Percentiles rank a stretch among this genome's conserved stretches.
Evolutionary conservation across 2,329 filamentous ascomycete genomes (phyloP).

Genomic region (Ophiosphaerella herpotricha): DNA sequence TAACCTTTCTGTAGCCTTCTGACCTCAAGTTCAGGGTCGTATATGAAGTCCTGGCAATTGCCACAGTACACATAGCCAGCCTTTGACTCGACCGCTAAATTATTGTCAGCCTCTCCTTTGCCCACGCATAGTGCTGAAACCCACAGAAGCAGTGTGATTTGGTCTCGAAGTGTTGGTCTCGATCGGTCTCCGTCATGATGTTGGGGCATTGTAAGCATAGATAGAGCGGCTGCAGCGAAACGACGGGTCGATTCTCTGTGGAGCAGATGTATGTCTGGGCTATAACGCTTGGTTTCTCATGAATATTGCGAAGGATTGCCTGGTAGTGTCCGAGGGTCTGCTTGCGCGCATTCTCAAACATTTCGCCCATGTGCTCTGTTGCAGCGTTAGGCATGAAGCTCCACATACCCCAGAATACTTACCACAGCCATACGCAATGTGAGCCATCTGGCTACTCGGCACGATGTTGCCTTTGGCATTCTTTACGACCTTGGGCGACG

Average conservation of each 20-base stretch:
- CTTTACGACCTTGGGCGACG: constrained; percentile 52
- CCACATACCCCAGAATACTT: constrained; percentile 12
- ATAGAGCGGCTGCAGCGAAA: constrained; percentile 56
- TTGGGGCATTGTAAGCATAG: constrained; percentile 70
- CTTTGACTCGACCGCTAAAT: constrained; percentile 74
- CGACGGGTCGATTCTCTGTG: constrained; percentile 61
- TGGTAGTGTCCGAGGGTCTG: constrained; percentile 74
- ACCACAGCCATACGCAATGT: constrained; percentile 52
- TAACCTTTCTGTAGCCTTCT: constrained; percentile 71
- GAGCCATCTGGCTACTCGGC: constrained; percentile 45
- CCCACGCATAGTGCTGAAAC: constrained; percentile 21
- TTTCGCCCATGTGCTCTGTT: constrained; percentile 72
- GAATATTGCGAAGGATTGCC: constrained; percentile 70
- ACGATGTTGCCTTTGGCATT: constrained; percentile 48
- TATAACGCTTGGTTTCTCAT: constrained; percentile 68
- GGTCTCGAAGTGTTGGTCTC: constrained; percentile 68
- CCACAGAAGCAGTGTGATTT: constrained; percentile 76
- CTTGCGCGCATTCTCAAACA: constrained; percentile 70
- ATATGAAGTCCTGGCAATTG: constrained; percentile 81
- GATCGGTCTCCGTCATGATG: constrained; percentile 69
- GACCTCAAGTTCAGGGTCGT: constrained; percentile 79
- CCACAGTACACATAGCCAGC: constrained; percentile 78
- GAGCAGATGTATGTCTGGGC: constrained; percentile 63
- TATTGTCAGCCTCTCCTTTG: constrained; percentile 19
- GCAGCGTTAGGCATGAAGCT: constrained; percentile 21